These are phyloP conservation scores for Ophiostoma sp. DNA, from an alignment of 2,329 filamentous ascomycete species.

Conservation along the genomic window DNA sequence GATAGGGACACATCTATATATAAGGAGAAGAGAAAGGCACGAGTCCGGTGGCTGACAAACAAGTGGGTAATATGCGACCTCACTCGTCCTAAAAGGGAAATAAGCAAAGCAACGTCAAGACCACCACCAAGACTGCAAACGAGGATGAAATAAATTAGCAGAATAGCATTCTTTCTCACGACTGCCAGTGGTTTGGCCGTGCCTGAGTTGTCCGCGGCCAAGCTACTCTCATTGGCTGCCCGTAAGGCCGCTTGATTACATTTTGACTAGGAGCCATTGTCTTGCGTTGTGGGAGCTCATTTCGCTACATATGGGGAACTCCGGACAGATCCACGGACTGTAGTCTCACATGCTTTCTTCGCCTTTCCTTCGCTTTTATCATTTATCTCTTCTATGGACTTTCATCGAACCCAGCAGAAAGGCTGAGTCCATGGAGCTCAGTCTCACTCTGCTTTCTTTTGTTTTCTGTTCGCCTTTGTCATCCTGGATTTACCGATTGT, in stretches of 20 bases:
- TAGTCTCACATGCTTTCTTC: neutral
- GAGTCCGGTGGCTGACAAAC: constrained; percentile 20
- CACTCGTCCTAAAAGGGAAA: neutral
- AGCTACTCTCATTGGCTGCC: neutral
- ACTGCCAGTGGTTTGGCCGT: neutral
- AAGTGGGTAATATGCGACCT: constrained; percentile 1
- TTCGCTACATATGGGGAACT: constrained; percentile 29
- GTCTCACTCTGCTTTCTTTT: neutral
- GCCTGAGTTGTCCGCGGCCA: neutral
- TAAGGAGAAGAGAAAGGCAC: neutral
- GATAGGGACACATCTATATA: neutral
- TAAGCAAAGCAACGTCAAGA: neutral
- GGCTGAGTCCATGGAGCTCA: no score
- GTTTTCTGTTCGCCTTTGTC: neutral
- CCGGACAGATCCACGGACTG: constrained; percentile 25
- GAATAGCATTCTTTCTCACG: neutral
- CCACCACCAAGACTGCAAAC: neutral
- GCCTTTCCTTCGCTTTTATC: neutral
- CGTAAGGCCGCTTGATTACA: neutral
- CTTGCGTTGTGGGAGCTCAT: constrained; percentile 26
- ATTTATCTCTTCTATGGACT: neutral
- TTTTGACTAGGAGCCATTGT: constrained; percentile 16
- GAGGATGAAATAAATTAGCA: neutral
- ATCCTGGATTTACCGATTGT: neutral
- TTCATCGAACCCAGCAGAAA: no score